Conservation (phyloP, 1,284 basidiomycete species). For the Xerocomus alliaceus region DNA sequence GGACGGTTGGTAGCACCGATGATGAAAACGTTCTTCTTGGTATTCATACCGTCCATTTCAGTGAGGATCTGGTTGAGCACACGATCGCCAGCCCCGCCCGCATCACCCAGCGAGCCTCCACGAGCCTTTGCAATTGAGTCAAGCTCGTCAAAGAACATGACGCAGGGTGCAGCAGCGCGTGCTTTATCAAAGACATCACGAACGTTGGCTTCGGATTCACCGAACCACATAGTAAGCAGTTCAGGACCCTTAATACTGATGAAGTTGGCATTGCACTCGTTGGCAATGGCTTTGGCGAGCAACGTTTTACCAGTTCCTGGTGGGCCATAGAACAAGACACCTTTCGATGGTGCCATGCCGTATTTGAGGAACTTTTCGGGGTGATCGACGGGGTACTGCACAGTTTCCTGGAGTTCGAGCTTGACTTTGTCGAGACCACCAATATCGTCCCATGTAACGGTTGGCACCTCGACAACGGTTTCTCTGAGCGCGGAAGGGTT, state of each 20-base stretch:
- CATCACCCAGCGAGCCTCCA: constrained; percentile 85
- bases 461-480: constrained; percentile 90
- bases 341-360: constrained; percentile 98
- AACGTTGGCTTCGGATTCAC: constrained; percentile 99
- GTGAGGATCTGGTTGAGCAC: constrained; percentile 97
- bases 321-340: constrained; percentile 96
- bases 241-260: constrained; percentile 98
- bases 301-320: constrained; percentile 97
- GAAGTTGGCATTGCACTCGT: constrained; percentile 99
- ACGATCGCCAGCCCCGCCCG: constrained; percentile 95
- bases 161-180: constrained; percentile 96
- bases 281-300: constrained; percentile 96
- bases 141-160: constrained; percentile 99
- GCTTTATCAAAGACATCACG: constrained; percentile 99
- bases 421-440: constrained; percentile 99
- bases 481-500: constrained; percentile 89
- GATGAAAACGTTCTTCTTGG: constrained; percentile 99
- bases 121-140: constrained; percentile 98
- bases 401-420: constrained; percentile 98
- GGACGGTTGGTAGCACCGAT: constrained; percentile 99
- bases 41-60: constrained; percentile 99
- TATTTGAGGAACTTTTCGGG: constrained; percentile 99
- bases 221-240: constrained; percentile 99
- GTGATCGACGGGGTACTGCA: constrained; percentile 99
- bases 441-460: constrained; percentile 97